Evolutionary conservation across 805 yeast species (phyloP).

Genomic region (Pichia scutulata): DNA sequence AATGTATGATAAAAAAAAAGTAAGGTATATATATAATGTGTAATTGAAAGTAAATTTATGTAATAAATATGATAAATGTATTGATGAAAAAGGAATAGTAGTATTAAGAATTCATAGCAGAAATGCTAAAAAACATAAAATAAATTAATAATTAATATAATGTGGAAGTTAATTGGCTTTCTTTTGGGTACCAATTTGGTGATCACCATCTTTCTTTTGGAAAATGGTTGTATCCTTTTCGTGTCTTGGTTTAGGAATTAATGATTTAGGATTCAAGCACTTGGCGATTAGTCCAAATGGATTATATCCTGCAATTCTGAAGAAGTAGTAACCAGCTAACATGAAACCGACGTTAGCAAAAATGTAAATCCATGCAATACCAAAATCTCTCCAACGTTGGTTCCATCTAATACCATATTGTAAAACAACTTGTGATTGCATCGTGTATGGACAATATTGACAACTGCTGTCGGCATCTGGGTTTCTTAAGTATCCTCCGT

Average conservation of each 20-base stretch:
- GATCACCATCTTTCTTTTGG: slow-evolving; percentile 29
- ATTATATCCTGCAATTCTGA: slow-evolving; percentile 14
- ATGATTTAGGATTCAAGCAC: slow-evolving; percentile 5
- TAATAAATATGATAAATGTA: neutral
- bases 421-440: slow-evolving; percentile 40
- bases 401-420: slow-evolving; percentile 36
- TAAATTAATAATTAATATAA: neutral
- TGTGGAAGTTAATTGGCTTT: neutral
- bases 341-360: slow-evolving; percentile 34
- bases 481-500: slow-evolving; percentile 51
- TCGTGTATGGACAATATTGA: slow-evolving; percentile 39
- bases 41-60: neutral
- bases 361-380: slow-evolving; percentile 51
- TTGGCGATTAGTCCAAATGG: slow-evolving; percentile 13
- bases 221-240: slow-evolving; percentile 33
- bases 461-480: slow-evolving; percentile 44
- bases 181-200: slow-evolving; percentile 15
- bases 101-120: too few relatives aligned
- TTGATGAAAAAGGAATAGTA: neutral
- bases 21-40: neutral
- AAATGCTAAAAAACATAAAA: neutral
- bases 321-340: slow-evolving; percentile 13
- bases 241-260: slow-evolving; percentile 32
- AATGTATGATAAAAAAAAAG: neutral
- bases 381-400: slow-evolving; percentile 61